Evolutionary conservation across 129 eudicot species (phyloP), one percentile per base, ranked within the genome.

Genomic region (Deinandra increscens): DNA sequence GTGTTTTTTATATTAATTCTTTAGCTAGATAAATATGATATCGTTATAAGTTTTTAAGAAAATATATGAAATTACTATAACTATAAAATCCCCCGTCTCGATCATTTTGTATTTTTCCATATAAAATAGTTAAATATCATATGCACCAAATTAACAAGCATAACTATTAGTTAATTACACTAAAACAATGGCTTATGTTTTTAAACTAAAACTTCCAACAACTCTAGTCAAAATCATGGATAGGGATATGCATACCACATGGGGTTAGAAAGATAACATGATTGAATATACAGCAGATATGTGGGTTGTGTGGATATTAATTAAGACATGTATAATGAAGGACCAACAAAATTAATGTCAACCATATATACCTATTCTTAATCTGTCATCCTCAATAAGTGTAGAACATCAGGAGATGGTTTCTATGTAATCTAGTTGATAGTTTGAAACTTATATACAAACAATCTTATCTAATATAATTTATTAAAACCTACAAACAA

Each of bases 351-450:
- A 55, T 17, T 50, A 46, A 51, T 33, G 62, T 49, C 48, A 46
- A 62, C 43, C 20, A 41, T 55, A 54, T n/a, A n/a, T 26, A 26
- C 73, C 77, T 71, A 71, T 64, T 78, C 34, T 66, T 70, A 49
- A 68, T 68, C 67, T 78, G 73, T 58, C 81, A 71, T 64, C 69
- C 55, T 20, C 67, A 19, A 18, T 11, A 31, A n/a, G 22, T 60
- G 31, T 2, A 18, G 60, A 45, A 71, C 60, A 54, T 65, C 26
- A 39, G 65, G 9, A 50, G 34, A 51, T 15, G 9, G 54, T 38
- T 26, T 26, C 31, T 26, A 26, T 26, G 31, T 26, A 26, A 12
- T 9, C 50, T 37, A 39, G 19, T 7, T 20, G 31, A 55, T 72
- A 69, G 53, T 50, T 36, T 18, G 15, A 5, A 53, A 46, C 45